phyloP scores from a whole-genome alignment of 2,329 filamentous ascomycete species.

The Chrysosporium keratinophilum region DNA sequence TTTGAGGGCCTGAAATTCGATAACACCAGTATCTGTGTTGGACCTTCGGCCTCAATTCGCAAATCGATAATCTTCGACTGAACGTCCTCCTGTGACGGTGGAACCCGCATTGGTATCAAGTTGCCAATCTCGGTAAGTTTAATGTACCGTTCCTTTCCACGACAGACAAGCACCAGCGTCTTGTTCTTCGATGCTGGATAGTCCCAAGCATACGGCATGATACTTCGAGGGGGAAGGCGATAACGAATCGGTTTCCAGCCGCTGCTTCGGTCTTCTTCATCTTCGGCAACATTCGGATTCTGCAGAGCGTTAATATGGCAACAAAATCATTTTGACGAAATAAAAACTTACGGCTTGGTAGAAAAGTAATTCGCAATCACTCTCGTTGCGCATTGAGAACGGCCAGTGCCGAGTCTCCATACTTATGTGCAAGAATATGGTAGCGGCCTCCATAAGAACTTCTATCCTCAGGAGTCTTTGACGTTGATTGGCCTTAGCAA shows the following conservation, averaged over 20 bases:
- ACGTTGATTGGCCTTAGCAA: slow-evolving; percentile 79
- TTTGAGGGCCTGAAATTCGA: slow-evolving; percentile 89
- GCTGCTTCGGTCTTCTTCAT: slow-evolving; percentile 65
- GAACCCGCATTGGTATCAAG: slow-evolving; percentile 83
- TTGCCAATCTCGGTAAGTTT: slow-evolving; percentile 96
- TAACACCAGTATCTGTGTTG: slow-evolving; percentile 85
- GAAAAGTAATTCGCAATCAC: slow-evolving; percentile 91
- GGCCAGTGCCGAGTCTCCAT: slow-evolving; percentile 94
- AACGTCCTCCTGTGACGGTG: slow-evolving; percentile 50
- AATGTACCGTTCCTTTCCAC: slow-evolving; percentile 76
- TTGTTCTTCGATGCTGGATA: slow-evolving; percentile 96
- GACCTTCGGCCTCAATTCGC: slow-evolving; percentile 89
- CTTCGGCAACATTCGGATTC: slow-evolving; percentile 84
- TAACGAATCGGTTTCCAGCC: slow-evolving; percentile 91
- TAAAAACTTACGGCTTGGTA: slow-evolving; percentile 58
- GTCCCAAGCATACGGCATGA: slow-evolving; percentile 99
- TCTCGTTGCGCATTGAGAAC: slow-evolving; percentile 97
- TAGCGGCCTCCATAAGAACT: slow-evolving; percentile 82
- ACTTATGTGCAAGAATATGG: slow-evolving; percentile 83
- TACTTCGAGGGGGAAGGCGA: slow-evolving; percentile 80
- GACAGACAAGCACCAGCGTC: slow-evolving; percentile 72
- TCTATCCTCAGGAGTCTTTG: slow-evolving; percentile 82
- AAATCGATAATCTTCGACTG: slow-evolving; percentile 86
- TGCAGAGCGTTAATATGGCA: slow-evolving; percentile 13
- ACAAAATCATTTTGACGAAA: background rate